Percentiles rank a stretch among this genome's conserved stretches.
Evolutionary conservation across 352 stramenopile species (phyloP).

Genomic region (Phytophthora foliorum): DNA sequence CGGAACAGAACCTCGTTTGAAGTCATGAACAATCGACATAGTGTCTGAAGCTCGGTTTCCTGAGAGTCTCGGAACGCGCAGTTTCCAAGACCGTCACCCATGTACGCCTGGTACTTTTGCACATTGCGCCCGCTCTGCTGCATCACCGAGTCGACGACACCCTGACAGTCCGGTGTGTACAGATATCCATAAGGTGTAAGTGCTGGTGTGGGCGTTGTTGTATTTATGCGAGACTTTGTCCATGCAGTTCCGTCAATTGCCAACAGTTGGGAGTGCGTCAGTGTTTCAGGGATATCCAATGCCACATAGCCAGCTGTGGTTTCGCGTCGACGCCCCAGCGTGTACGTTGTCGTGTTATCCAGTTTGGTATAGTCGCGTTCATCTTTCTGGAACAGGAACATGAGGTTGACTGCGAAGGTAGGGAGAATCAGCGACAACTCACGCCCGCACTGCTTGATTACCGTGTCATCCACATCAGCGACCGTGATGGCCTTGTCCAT

Average conservation of each 20-base stretch:
- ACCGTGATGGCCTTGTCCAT: slow-evolving; percentile 47
- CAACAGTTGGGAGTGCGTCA: slow-evolving; percentile 37
- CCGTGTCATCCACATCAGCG: slow-evolving; percentile 27
- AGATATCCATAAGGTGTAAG: slow-evolving; percentile 50
- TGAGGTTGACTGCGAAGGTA: slow-evolving; percentile 47
- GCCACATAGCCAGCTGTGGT: slow-evolving; percentile 31
- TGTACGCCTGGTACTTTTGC: slow-evolving; percentile 55
- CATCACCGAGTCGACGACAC: slow-evolving; percentile 37
- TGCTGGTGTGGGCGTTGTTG: neutral
- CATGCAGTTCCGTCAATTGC: slow-evolving; percentile 45
- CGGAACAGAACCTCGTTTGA: slow-evolving; percentile 39
- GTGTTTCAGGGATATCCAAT: slow-evolving; percentile 36
- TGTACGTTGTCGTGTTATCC: slow-evolving; percentile 52
- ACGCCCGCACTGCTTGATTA: slow-evolving; percentile 35
- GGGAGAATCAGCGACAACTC: slow-evolving; percentile 34
- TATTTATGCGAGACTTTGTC: slow-evolving; percentile 32
- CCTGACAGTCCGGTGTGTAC: slow-evolving; percentile 44
- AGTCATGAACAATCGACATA: slow-evolving; percentile 49
- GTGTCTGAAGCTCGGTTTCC: slow-evolving; percentile 44
- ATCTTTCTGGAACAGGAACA: slow-evolving; percentile 54
- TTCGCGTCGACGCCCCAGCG: slow-evolving; percentile 34
- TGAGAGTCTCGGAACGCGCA: slow-evolving; percentile 51
- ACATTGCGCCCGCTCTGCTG: slow-evolving; percentile 48
- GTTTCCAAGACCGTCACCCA: slow-evolving; percentile 47
- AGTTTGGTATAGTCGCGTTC: slow-evolving; percentile 50